Conservation (phyloP, 2,329 filamentous ascomycete species). For the Grosmannia clavigera region DNA sequence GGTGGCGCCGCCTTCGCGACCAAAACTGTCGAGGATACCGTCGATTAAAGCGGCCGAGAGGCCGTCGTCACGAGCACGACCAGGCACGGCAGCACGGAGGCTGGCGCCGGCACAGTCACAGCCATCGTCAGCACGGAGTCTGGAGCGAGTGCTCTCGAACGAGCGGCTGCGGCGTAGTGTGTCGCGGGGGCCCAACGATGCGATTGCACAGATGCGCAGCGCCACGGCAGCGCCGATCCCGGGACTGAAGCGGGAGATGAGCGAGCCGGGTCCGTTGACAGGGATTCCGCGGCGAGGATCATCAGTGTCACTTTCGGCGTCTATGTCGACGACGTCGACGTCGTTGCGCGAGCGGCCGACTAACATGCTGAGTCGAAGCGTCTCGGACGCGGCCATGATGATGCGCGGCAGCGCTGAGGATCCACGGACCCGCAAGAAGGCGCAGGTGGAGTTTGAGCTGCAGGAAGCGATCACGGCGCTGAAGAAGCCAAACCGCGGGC, state of each 20-base stretch:
- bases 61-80: constrained; percentile 20
- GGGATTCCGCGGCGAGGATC: not conserved
- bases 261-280: constrained; percentile 31
- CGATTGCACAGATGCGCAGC: constrained; percentile 54
- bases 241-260: constrained; percentile 55
- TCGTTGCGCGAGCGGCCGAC: constrained; percentile 31
- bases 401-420: constrained; percentile 25
- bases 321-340: constrained; percentile 2
- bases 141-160: constrained; percentile 51
- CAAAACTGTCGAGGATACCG: constrained; percentile 22
- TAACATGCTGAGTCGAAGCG: constrained; percentile 26
- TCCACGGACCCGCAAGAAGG: constrained; percentile 51
- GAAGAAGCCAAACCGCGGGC: constrained; percentile 62
- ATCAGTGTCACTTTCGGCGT: constrained; percentile 1
- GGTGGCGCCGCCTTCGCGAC: constrained; percentile 39
- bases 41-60: not conserved
- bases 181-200: constrained; percentile 42
- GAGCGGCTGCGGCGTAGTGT: constrained; percentile 43
- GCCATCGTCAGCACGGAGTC: constrained; percentile 27
- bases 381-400: constrained; percentile 1
- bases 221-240: constrained; percentile 50
- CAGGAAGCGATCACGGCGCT: constrained; percentile 61
- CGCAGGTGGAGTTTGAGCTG: constrained; percentile 55
- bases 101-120: constrained; percentile 31
- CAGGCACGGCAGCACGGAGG: constrained; percentile 28